phyloP scores from a whole-genome alignment of 163 green algal genomes.

The Coccomyxa subellipsoidea region DNA sequence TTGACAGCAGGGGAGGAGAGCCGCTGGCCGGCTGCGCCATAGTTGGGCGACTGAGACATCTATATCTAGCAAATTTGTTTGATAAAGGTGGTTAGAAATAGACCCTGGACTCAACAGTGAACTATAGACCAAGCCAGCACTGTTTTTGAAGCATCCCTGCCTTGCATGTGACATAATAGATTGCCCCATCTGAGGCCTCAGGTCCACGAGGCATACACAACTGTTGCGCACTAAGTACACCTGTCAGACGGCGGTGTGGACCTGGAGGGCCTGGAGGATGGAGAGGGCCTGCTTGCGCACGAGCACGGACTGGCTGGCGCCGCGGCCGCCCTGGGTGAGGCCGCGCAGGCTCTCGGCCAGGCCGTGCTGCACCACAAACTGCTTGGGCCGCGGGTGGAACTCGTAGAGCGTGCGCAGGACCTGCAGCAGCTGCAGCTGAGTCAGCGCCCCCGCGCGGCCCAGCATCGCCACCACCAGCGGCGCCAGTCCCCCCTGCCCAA shows the following conservation, averaged over 20 bases:
- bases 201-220: no score
- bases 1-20: no score
- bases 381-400: slow-evolving; percentile 72
- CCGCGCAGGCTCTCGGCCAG: slow-evolving; percentile 35
- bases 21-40: no score
- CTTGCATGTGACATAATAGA: no score
- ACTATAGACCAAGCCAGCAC: no score
- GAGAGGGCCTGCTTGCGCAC: slow-evolving; percentile 34
- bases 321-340: slow-evolving; percentile 26
- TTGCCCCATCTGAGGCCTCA: no score
- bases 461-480: slow-evolving; percentile 42
- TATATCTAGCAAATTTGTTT: no score
- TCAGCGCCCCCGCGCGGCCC: slow-evolving; percentile 39
- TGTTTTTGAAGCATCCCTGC: no score
- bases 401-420: slow-evolving; percentile 72
- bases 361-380: slow-evolving; percentile 42
- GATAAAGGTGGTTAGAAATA: no score
- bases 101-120: no score
- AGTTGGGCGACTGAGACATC: no score
- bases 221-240: no score
- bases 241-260: slow-evolving; percentile 38
- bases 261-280: slow-evolving; percentile 39
- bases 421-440: slow-evolving; percentile 65
- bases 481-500: slow-evolving; percentile 33
- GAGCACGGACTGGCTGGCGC: slow-evolving; percentile 23